Evolutionary conservation across 768 basidiomycete genomes (phyloP).

Genomic region (Lactarius sanguifluus): DNA sequence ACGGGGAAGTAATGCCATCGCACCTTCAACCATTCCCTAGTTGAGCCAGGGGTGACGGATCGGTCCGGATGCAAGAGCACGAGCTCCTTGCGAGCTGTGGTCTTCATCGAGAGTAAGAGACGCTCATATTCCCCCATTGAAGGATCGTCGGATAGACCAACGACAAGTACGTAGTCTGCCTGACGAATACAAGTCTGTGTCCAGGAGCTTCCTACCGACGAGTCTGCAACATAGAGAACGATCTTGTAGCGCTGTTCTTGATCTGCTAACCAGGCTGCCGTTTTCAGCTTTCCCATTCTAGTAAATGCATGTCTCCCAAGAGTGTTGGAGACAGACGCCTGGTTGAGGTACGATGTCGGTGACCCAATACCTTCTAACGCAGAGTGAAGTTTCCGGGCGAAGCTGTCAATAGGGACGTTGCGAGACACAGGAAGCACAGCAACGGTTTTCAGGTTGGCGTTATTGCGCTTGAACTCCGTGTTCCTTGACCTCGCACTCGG

Average conservation of each 20-base stretch:
- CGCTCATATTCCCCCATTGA: constrained; percentile 93
- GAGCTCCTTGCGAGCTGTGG: constrained; percentile 96
- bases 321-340: constrained; percentile 87
- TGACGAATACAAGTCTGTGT: constrained; percentile 97
- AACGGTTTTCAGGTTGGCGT: constrained; percentile 90
- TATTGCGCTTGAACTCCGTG: constrained; percentile 69
- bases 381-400: constrained; percentile 83
- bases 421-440: constrained; percentile 87
- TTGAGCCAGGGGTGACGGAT: constrained; percentile 84
- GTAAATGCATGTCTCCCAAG: constrained; percentile 95
- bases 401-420: constrained; percentile 84
- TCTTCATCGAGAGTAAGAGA: constrained; percentile 90
- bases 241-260: constrained; percentile 91
- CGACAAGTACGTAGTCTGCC: constrained; percentile 93
- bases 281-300: constrained; percentile 95
- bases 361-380: constrained; percentile 94
- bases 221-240: constrained; percentile 95
- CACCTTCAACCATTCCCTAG: constrained; percentile 94
- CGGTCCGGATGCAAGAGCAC: constrained; percentile 92
- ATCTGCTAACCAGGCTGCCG: constrained; percentile 91
- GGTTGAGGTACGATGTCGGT: constrained; percentile 88
- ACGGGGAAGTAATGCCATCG: background rate
- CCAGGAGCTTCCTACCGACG: constrained; percentile 93
- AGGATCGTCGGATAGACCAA: constrained; percentile 92
- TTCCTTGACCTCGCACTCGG: constrained; percentile 51